Conservation (phyloP, 2,329 filamentous ascomycete species). For the Alternaria alternata region DNA sequence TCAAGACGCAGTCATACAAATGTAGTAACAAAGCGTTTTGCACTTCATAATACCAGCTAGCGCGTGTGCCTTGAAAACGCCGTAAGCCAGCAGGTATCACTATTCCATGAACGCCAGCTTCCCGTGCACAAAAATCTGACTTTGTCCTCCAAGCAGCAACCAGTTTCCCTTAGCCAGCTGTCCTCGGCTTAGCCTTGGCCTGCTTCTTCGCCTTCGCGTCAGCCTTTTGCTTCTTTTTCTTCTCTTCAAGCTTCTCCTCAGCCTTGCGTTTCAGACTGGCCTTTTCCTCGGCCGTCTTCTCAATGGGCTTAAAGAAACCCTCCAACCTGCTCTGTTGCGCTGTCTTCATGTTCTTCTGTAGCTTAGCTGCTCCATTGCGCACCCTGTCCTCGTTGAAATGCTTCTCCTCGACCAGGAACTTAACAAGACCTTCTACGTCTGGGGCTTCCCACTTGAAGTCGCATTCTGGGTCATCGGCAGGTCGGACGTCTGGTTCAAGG, state of each 20-base stretch:
- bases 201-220: conserved; percentile 96
- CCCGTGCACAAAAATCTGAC: not conserved
- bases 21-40: not conserved
- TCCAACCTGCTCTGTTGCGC: conserved; percentile 91
- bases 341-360: conserved; percentile 90
- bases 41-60: not conserved
- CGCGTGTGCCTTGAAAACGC: not conserved
- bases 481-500: conserved; percentile 85
- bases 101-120: conserved; percentile 16
- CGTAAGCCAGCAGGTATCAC: conserved; percentile 9
- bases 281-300: conserved; percentile 87
- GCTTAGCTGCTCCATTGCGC: conserved; percentile 74
- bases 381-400: conserved; percentile 97
- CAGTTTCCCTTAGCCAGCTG: conserved; percentile 16
- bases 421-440: conserved; percentile 86
- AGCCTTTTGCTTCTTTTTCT: conserved; percentile 94
- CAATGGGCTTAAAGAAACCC: conserved; percentile 94
- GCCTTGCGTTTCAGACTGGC: conserved; percentile 88
- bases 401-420: conserved; percentile 92
- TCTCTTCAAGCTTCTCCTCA: conserved; percentile 88
- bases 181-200: conserved; percentile 78
- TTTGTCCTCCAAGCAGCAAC: not conserved
- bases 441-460: conserved; percentile 99
- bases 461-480: conserved; percentile 83
- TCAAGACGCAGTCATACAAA: not conserved